A percentile compares a stretch with the other conserved stretches of the same genome.
Evolutionary conservation across 192 early-diverging fungal genomes (phyloP).

Genomic region (Allomyces macrogynus): DNA sequence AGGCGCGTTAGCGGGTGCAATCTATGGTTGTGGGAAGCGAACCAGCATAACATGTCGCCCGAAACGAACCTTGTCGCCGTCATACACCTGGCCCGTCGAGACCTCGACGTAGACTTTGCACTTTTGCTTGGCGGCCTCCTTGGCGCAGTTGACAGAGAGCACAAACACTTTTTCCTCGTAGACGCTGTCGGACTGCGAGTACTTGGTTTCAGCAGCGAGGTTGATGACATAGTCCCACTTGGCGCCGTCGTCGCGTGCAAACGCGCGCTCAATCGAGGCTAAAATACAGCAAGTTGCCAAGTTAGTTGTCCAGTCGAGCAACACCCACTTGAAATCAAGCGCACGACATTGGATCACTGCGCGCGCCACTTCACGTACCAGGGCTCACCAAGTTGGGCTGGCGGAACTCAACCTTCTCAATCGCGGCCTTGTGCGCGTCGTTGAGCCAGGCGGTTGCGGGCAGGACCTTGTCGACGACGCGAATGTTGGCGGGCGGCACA

Average conservation of each 20-base stretch:
- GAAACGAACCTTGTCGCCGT: constrained; percentile 36
- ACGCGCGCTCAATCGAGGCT: constrained; percentile 55
- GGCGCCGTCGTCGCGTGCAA: constrained; percentile 38
- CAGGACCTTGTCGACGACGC: constrained; percentile 63
- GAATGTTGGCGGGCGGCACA: constrained; percentile 27
- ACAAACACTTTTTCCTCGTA: constrained; percentile 62
- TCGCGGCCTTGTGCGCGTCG: constrained; percentile 35
- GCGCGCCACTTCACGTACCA: constrained; percentile 20
- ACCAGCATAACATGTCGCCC: too few species aligned
- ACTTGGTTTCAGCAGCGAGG: constrained; percentile 84
- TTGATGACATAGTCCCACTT: constrained; percentile 87
- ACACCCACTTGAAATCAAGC: not conserved
- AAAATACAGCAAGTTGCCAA: constrained; percentile 1
- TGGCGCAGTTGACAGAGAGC: constrained; percentile 52
- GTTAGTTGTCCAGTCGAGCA: not conserved
- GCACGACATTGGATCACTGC: not conserved
- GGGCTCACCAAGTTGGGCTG: constrained; percentile 56
- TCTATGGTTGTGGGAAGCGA: not conserved
- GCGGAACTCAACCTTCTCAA: constrained; percentile 53
- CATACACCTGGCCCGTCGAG: constrained; percentile 84
- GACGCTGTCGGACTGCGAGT: constrained; percentile 51
- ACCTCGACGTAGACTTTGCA: constrained; percentile 62
- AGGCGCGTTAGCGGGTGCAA: not conserved
- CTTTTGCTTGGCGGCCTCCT: constrained; percentile 55
- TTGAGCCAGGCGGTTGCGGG: constrained; percentile 60